A percentile compares a stretch with the other conserved stretches of the same genome.
Evolutionary conservation across 129 eudicot species (phyloP).

Genomic region (Smallanthus sonchifolius): DNA sequence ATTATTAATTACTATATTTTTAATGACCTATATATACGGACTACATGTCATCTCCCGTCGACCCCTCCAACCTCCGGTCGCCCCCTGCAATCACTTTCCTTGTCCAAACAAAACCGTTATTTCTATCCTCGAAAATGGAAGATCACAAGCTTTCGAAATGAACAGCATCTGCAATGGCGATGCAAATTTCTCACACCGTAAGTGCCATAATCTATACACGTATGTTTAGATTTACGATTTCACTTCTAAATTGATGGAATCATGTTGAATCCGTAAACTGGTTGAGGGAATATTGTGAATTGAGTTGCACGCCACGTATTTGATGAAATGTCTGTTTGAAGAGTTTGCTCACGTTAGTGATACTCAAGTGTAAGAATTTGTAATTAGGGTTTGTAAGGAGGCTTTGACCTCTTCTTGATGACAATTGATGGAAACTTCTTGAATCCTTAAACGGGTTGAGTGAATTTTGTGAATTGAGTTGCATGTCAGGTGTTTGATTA

Average conservation of each 20-base stretch:
- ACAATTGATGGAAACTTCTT: neutral
- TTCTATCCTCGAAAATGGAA: neutral
- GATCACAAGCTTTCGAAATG: neutral
- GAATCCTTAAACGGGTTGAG: neutral
- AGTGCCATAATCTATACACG: neutral
- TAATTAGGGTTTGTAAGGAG: neutral
- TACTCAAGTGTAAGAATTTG: neutral
- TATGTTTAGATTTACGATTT: neutral
- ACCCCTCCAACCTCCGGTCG: too few species aligned
- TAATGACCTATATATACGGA: too few species aligned
- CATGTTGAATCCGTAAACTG: neutral
- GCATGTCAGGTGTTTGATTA: slow-evolving; percentile 26
- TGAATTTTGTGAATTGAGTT: neutral
- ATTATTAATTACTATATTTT: too few species aligned
- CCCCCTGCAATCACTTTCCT: neutral
- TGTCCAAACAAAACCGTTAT: slow-evolving; percentile 3
- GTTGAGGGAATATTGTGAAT: neutral
- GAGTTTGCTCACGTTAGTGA: slow-evolving; percentile 1
- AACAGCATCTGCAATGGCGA: slow-evolving; percentile 19
- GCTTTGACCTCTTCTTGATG: neutral
- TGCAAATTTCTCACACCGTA: slow-evolving; percentile 25
- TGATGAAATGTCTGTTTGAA: slow-evolving; percentile 15
- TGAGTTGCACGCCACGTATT: slow-evolving; percentile 21
- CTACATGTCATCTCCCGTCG: too few species aligned
- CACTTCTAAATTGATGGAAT: slow-evolving; percentile 2